Base-by-base conservation (phyloP, 139 green algal species). In the Chlorella ohadii region DNA sequence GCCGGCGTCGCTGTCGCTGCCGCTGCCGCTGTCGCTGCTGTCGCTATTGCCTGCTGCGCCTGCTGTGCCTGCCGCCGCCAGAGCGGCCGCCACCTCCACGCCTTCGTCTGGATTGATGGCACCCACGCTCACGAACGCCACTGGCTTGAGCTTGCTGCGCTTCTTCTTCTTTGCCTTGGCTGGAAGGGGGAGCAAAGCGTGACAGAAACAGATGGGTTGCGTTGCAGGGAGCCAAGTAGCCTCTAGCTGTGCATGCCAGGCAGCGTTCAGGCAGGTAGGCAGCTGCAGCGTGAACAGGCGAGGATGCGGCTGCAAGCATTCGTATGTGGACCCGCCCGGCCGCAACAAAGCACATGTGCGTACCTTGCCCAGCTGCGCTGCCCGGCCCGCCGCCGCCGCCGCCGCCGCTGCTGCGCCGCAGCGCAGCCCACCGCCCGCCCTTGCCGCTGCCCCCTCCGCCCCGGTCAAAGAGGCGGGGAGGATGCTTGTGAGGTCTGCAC, bases 41-140 rank as follows among this genome's bases (percentile, higher is more conserved):
- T n/a, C n/a, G 31, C 33, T 41, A 23, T 13, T 31, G 17, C 15
- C 66, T 6, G 74, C 33, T 27, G 38, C 68, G 33, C 23, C 73
- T 25, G 27, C 47, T 15, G 34, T 4, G 15, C 22, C 75, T 25
- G 75, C 57, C n/a, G 38, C 36, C 4, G 57, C 34, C 23, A 34
- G 1, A 5, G 73, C 47, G 23, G 57, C 31, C 0, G 68, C 80
- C 55, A 85, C 80, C 67, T 85, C 80, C 9, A 85, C 68, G 1
- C 67, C 25, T 3, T 66, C 61, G 17, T 86, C 80, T 13, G 71
- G 74, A 36, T 87, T 67, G 3, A 90, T 76, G 28, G 82, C 65
- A 6, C 86, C 86, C 33, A 75, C 68, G 27, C 73, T 82, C 25
- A 90, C 71, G 77, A 90, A 90, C 23, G 67, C 59, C 39, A 90